phyloP scores from a whole-genome alignment of 2,329 filamentous ascomycete species.

The Diplodia seriata region DNA sequence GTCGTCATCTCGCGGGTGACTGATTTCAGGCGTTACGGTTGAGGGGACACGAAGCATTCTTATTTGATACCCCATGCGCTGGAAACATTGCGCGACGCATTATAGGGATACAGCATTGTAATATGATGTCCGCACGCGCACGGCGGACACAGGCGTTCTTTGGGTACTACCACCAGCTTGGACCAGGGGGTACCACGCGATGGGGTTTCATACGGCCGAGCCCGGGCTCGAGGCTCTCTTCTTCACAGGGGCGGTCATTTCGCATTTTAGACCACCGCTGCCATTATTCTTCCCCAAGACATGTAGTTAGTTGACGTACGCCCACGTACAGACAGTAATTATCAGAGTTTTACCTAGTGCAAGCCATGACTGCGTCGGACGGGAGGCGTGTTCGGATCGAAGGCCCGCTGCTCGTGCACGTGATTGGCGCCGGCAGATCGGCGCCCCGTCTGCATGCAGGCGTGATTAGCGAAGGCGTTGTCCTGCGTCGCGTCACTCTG shows the following conservation, averaged over 20 bases:
- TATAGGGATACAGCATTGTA: constrained; percentile 30
- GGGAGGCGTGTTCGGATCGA: not conserved
- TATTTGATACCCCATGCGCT: constrained; percentile 32
- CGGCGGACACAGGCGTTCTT: constrained; percentile 27
- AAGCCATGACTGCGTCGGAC: not conserved
- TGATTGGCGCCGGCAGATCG: constrained; percentile 26
- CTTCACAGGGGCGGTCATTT: constrained; percentile 23
- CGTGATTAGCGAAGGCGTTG: constrained; percentile 22
- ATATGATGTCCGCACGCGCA: constrained; percentile 28
- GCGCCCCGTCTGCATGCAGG: constrained; percentile 7
- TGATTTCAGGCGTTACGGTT: constrained; percentile 30
- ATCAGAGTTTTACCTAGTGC: constrained; percentile 6
- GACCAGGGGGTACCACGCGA: constrained; percentile 21
- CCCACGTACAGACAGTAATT: constrained; percentile 3
- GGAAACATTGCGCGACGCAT: constrained; percentile 29
- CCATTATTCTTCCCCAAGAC: not conserved
- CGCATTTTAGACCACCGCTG: not conserved
- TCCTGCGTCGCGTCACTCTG: constrained; percentile 13
- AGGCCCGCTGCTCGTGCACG: not conserved
- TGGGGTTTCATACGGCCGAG: constrained; percentile 22
- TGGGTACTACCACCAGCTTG: constrained; percentile 25
- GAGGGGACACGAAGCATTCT: constrained; percentile 28
- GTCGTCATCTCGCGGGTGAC: constrained; percentile 7
- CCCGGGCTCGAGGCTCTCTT: constrained; percentile 14
- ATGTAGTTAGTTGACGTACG: constrained; percentile 6